Evolutionary conservation across 805 yeast genomes (phyloP).

Genomic region (Zygoascus tannicola): DNA sequence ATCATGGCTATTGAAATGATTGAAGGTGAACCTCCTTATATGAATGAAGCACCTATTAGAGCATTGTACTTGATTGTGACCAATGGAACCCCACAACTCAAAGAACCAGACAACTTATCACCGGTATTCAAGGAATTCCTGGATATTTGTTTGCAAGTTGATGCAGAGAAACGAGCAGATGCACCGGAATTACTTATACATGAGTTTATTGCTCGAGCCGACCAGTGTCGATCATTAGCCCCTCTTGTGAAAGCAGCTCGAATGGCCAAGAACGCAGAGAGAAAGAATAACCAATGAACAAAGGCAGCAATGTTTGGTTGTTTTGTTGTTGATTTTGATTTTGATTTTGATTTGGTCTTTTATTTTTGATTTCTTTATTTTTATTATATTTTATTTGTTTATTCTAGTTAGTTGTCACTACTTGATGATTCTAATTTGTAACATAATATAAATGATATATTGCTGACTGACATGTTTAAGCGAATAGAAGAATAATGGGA

Average conservation of each 20-base stretch:
- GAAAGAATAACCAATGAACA: neutral
- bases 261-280: conserved; percentile 19
- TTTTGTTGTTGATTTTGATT: neutral
- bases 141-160: conserved; percentile 88
- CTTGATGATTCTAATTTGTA: neutral
- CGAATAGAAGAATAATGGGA: too few relatives aligned
- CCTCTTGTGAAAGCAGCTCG: conserved; percentile 28
- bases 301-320: neutral
- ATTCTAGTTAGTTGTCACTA: neutral
- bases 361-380: neutral
- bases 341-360: neutral
- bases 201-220: conserved; percentile 36
- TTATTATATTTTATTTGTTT: too few relatives aligned
- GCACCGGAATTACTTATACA: conserved; percentile 82
- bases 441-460: too few relatives aligned
- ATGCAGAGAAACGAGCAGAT: conserved; percentile 81
- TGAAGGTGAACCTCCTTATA: conserved; percentile 97
- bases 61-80: conserved; percentile 93
- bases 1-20: conserved; percentile 98
- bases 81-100: conserved; percentile 86
- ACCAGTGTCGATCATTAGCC: conserved; percentile 24
- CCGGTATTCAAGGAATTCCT: conserved; percentile 75
- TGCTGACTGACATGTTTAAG: too few relatives aligned
- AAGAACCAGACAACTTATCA: conserved; percentile 59
- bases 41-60: conserved; percentile 90